Evolutionary conservation across 164 flowering plant species (phyloP), one percentile per base, ranked within the genome.

Genomic region (Litsea cubeba): DNA sequence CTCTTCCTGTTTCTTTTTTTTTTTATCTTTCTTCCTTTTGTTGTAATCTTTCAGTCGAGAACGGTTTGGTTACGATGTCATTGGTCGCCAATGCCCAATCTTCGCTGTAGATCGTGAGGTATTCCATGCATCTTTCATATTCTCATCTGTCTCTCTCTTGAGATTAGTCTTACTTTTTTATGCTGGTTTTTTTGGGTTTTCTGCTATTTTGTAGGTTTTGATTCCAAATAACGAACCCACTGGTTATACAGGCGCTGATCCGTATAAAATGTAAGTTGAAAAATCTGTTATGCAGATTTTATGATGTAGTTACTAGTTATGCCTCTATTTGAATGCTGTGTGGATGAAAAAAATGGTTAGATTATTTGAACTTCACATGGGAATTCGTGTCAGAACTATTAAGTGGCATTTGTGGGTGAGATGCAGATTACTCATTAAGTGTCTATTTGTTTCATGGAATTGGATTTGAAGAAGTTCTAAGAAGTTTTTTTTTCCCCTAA

Each of bases 21-120:
- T 2, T 17, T 3, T 23, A n/a, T 65, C 22, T 28, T 8, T 71
- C 22, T 20, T 46, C 3, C 23, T 60, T 75, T 7, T 20, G 11
- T 68, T 26, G 12, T 49, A 71, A 76, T 65, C 46, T 40, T 40
- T 66, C 91, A 96, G 98, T 82, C 88, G 17, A 91, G 98, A 76
- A 94, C 97, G 15, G 84, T 83, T 75, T 96, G 97, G 97, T 89
- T 89, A 88, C 24, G 99, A 96, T 72, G 79, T 92, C 87, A 89
- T 96, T 62, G 97, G 97, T 28, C 89, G 88, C 54, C 99, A 96
- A 18, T 94, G 99, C 77, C 95, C 98, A 0, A 84, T 92, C 26
- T 96, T 94, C 32, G 97, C 85, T 23, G 98, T 96, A 0, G 92
- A 96, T 86, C 97, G 99, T 0, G 99, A 96, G 98, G 99, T 95